Percentiles rank a stretch among this genome's conserved stretches.
Evolutionary conservation across 495 filamentous ascomycete genomes (phyloP).

Genomic region (Hyphodiscus hymeniophilus): DNA sequence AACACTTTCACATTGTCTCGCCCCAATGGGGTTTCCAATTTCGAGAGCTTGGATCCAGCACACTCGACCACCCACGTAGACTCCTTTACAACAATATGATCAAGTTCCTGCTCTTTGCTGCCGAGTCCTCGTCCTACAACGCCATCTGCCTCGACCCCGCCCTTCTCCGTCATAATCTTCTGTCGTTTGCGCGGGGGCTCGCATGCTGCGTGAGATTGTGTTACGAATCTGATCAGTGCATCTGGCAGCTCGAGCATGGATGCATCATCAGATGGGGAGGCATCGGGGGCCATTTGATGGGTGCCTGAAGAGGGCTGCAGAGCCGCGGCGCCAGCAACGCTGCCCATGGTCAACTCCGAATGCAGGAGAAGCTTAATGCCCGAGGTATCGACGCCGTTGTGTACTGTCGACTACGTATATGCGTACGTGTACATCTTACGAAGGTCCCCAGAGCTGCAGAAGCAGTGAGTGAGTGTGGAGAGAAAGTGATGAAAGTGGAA

Average conservation of each 20-base stretch:
- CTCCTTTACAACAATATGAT: constrained; percentile 18
- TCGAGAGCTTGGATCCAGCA: constrained; percentile 7
- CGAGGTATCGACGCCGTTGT: too few species aligned
- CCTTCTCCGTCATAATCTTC: constrained; percentile 3
- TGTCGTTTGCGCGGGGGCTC: constrained; percentile 19
- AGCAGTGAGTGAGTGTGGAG: too few species aligned
- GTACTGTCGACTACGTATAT: too few species aligned
- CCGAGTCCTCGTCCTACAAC: neutral
- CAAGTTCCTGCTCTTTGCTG: constrained; percentile 2
- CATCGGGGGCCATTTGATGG: neutral
- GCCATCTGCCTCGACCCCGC: neutral
- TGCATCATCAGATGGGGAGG: neutral
- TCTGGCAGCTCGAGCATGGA: constrained; percentile 11
- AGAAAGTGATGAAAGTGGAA: too few species aligned
- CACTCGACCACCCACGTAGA: constrained; percentile 10
- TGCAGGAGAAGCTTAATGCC: too few species aligned
- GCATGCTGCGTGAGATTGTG: neutral
- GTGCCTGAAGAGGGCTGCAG: too few species aligned
- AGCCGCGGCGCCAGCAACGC: too few species aligned
- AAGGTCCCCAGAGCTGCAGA: too few species aligned
- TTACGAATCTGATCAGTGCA: constrained; percentile 13
- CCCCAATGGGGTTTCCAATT: neutral
- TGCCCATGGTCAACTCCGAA: too few species aligned
- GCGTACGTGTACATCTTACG: too few species aligned
- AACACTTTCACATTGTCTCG: constrained; percentile 1